Conservation (phyloP, 2,329 filamentous ascomycete species). For the Fusarium tricinctum region DNA sequence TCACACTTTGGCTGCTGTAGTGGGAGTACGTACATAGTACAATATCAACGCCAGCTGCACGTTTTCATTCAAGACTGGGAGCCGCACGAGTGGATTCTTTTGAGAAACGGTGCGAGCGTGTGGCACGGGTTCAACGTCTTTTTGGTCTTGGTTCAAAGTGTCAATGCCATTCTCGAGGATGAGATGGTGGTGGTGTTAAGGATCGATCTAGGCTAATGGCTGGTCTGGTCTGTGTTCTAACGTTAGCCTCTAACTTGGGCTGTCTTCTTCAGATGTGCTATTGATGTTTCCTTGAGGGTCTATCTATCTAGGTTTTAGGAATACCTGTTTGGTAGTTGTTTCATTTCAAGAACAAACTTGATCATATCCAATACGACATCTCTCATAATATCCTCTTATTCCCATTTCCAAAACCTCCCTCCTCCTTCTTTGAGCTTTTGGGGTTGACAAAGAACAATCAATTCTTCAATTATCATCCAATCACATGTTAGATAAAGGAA, state of each 20-base stretch:
- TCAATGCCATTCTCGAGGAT: neutral
- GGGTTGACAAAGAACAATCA: conserved; percentile 29
- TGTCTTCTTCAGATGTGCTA: conserved; percentile 3
- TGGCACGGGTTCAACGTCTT: conserved; percentile 44
- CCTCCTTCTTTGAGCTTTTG: conserved; percentile 11
- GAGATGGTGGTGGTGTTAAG: conserved; percentile 12
- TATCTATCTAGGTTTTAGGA: neutral
- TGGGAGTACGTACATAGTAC: neutral
- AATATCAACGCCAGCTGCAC: conserved; percentile 18
- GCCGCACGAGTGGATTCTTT: conserved; percentile 37
- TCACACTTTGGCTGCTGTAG: conserved; percentile 8
- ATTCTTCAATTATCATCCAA: conserved; percentile 37
- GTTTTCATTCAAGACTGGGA: conserved; percentile 27
- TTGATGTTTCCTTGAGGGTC: conserved; percentile 1
- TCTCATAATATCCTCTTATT: conserved; percentile 1
- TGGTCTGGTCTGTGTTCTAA: conserved; percentile 25
- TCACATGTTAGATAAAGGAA: conserved; percentile 16
- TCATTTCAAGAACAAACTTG: no score
- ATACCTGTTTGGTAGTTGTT: no score
- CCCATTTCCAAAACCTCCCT: neutral
- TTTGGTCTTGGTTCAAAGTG: conserved; percentile 20
- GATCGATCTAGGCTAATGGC: conserved; percentile 21
- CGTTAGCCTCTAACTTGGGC: conserved; percentile 14
- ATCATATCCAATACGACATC: neutral
- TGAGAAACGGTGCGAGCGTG: conserved; percentile 28